These are phyloP conservation scores for Solanum paucissectum DNA, from an alignment of 257 asterid genomes.

Conservation along the genomic window DNA sequence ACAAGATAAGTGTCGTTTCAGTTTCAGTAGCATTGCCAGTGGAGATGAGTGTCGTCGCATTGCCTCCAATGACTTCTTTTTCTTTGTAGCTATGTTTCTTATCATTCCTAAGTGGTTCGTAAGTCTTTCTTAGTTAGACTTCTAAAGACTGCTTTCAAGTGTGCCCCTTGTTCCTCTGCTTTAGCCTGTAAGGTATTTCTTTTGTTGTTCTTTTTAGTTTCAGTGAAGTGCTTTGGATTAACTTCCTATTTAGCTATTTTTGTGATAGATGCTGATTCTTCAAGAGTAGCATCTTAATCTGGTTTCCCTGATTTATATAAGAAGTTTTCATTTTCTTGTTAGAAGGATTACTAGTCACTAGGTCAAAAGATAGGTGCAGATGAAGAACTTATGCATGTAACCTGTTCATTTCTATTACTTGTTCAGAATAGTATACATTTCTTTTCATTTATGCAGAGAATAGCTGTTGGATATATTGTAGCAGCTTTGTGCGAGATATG, in stretches of 20 bases:
- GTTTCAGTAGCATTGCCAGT: background rate
- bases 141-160: background rate
- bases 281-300: background rate
- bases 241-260: background rate
- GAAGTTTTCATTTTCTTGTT: background rate
- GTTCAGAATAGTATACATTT: background rate
- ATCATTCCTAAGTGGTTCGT: background rate
- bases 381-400: background rate
- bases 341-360: background rate
- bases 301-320: background rate
- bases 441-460: constrained; percentile 40
- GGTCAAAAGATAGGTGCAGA: background rate
- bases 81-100: background rate
- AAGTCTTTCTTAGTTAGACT: background rate
- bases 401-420: background rate
- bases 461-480: constrained; percentile 64
- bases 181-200: background rate
- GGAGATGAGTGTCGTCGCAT: background rate
- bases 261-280: background rate
- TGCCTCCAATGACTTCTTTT: background rate
- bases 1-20: background rate
- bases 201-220: background rate
- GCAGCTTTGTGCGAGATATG: constrained; percentile 84
- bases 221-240: background rate
- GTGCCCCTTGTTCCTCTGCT: background rate